Evolutionary conservation across 768 basidiomycete species (phyloP), one percentile per base, ranked within the genome.

Genomic region (Fistulinella prunicolor): DNA sequence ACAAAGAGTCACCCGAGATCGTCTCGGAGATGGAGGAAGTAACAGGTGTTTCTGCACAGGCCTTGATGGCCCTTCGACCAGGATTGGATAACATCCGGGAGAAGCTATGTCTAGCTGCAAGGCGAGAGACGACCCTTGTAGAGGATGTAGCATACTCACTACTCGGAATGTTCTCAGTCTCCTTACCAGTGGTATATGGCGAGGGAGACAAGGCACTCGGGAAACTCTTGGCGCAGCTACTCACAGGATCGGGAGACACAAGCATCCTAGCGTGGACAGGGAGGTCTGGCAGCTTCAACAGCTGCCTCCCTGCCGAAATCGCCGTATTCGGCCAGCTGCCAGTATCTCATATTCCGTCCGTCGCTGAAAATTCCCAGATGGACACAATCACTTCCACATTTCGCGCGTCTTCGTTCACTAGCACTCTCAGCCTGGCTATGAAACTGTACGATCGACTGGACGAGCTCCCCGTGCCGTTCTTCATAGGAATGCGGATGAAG

Each of bases 251-350:
- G 4, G 49, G 42, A 10, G 49, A 50, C 20, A 43, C 42, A 2
- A 50, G 38, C 10, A 44, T 54, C 8, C 49, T 54, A 10, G 53
- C 44, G 6, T 54, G 53, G 53, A 54, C 38, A 0, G 53, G 53
- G 20, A 38, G 4, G n/a, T 40, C 49, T 9, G 49, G 49, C 0
- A 34, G 9, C 6, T 54, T 46, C 24, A 49, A 54, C 2, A 54
- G 47, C 12, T 46, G 51, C n/a, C 44, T 53, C 5, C 54, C 54
- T 2, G 24, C 26, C 1, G 13, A 13, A n/a, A 35, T 49, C 19
- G n/a, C 6, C 1, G 42, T 51, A 8, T 50, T 51, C 19, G 7
- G 22, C 12, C 9, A 44, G 24, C 9, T 12, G 1, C 40, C 44
- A 1, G 32, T 24, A 4, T 13, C 44, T 6, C 44, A 48, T 12